phyloP scores from a whole-genome alignment of 768 basidiomycete genomes.

The Serpula lacrymans region DNA sequence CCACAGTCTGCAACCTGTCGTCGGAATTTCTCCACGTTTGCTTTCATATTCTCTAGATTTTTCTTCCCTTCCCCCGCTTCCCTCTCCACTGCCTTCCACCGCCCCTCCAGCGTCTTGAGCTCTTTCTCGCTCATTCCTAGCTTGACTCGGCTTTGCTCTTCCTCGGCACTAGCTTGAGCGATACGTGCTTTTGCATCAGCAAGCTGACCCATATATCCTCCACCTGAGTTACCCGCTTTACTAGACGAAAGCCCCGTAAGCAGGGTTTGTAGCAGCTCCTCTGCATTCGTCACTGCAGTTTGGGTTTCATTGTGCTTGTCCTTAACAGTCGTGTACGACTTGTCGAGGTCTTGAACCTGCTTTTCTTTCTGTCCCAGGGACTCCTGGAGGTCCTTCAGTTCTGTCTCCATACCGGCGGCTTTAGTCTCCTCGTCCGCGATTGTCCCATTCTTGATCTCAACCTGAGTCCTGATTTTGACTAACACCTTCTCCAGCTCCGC shows the following conservation, averaged over 20 bases:
- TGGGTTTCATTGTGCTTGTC: conserved; percentile 61
- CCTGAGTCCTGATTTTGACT: conserved; percentile 80
- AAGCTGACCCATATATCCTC: conserved; percentile 96
- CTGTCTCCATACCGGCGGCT: conserved; percentile 47
- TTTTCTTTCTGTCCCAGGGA: conserved; percentile 56
- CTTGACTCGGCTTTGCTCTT: conserved; percentile 76
- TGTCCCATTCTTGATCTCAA: conserved; percentile 72
- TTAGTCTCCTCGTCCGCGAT: conserved; percentile 77
- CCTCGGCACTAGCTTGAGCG: conserved; percentile 77
- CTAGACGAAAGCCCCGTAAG: conserved; percentile 85
- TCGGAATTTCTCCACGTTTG: conserved; percentile 54
- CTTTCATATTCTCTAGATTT: conserved; percentile 57
- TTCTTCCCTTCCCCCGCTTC: conserved; percentile 78
- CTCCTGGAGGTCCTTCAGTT: conserved; percentile 58
- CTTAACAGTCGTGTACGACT: conserved; percentile 60
- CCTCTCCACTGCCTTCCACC: conserved; percentile 80
- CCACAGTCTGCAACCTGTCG: conserved; percentile 55
- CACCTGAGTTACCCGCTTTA: conserved; percentile 62
- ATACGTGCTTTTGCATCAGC: conserved; percentile 76
- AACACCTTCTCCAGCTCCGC: conserved; percentile 74
- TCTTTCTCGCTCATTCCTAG: conserved; percentile 79
- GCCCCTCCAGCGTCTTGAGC: conserved; percentile 66
- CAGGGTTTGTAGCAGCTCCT: conserved; percentile 93
- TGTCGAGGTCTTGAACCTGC: conserved; percentile 54
- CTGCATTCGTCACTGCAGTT: conserved; percentile 63